Conservation (phyloP, 345 rosid species). For the Citrus cavaleriei region DNA sequence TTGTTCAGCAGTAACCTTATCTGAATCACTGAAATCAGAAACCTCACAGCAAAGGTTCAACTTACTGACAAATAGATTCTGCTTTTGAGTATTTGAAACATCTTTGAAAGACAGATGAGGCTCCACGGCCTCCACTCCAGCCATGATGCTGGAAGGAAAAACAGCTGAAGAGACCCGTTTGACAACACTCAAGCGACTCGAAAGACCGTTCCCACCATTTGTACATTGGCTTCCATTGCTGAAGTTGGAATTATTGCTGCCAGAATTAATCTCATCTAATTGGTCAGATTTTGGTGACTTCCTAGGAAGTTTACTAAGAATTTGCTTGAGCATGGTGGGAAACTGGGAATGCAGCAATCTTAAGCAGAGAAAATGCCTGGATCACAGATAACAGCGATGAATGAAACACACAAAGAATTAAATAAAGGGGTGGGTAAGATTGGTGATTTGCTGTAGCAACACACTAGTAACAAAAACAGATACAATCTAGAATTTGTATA, state of each 20-base stretch:
- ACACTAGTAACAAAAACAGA: background rate
- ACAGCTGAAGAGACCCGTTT: conserved; percentile 81
- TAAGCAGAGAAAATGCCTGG: conserved; percentile 23
- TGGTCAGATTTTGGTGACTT: conserved; percentile 49
- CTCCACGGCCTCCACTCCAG: conserved; percentile 72
- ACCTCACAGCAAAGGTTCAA: conserved; percentile 61
- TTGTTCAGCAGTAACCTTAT: conserved; percentile 42
- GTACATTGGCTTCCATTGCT: conserved; percentile 49
- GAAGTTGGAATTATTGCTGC: conserved; percentile 30
- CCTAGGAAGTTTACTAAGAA: conserved; percentile 71
- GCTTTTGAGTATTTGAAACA: conserved; percentile 64
- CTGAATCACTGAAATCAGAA: conserved; percentile 43
- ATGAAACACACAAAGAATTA: background rate
- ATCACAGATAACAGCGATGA: conserved; percentile 9
- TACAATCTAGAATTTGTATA: background rate
- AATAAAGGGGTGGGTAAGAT: background rate
- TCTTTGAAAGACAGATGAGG: conserved; percentile 71
- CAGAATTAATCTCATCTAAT: conserved; percentile 42
- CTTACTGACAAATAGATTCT: conserved; percentile 67
- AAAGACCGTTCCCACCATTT: conserved; percentile 49
- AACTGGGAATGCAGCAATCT: conserved; percentile 24
- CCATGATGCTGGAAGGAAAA: conserved; percentile 70
- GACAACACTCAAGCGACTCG: conserved; percentile 69
- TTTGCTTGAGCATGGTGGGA: conserved; percentile 67
- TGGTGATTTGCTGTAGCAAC: background rate